Evolutionary conservation across 202 grass and related monocot genomes (phyloP).

Genomic region (Zizania palustris): DNA sequence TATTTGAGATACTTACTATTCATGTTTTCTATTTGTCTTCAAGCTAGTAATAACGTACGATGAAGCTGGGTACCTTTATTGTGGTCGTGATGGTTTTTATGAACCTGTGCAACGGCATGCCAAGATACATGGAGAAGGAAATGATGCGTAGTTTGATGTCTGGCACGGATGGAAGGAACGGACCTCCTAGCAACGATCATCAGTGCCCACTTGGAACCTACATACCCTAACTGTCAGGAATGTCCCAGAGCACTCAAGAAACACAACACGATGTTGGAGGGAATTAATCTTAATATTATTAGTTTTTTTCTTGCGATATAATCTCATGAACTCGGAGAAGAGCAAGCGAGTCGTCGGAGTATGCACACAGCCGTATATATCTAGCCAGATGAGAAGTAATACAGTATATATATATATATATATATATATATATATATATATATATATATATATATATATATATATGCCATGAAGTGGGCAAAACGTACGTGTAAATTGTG

Average conservation of each 20-base stretch:
- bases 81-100: conserved; percentile 20
- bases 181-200: conserved; percentile 52
- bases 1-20: background rate
- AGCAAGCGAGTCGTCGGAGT: background rate
- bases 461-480: no score
- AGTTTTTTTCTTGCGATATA: background rate
- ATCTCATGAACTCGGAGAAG: background rate
- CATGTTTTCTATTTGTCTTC: background rate
- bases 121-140: conserved; percentile 21
- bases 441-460: no score
- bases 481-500: no score
- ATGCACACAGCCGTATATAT: background rate
- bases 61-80: conserved; percentile 41
- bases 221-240: conserved; percentile 47
- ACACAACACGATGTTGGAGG: background rate
- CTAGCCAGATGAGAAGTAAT: no score
- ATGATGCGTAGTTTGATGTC: conserved; percentile 18
- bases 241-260: conserved; percentile 14
- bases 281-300: conserved; percentile 11
- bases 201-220: conserved; percentile 46
- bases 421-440: no score
- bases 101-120: conserved; percentile 28
- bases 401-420: no score
- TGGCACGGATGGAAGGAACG: conserved; percentile 29
- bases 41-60: background rate